phyloP scores from a whole-genome alignment of 495 filamentous ascomycete genomes.

The Choiromyces venosus region DNA sequence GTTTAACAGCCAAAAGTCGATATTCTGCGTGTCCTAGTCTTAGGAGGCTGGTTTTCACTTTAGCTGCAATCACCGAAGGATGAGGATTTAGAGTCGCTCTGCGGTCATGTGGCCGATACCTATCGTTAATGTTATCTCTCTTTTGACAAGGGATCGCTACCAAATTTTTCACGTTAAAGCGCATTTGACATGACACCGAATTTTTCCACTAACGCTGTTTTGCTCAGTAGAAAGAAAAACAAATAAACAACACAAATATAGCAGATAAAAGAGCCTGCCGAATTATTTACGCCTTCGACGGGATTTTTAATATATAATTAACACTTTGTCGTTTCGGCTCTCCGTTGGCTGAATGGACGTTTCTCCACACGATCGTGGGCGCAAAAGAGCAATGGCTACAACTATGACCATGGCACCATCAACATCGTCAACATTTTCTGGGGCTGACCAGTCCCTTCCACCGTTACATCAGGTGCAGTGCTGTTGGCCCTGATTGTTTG shows the following conservation, averaged over 20 bases:
- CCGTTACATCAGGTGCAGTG: conserved; percentile 39
- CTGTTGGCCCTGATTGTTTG: background rate
- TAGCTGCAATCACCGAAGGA: conserved; percentile 20
- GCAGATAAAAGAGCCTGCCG: conserved; percentile 27
- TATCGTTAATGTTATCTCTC: conserved; percentile 12
- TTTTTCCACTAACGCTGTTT: conserved; percentile 28
- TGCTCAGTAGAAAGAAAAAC: conserved; percentile 27
- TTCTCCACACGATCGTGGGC: conserved; percentile 32
- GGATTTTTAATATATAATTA: conserved; percentile 9
- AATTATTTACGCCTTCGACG: conserved; percentile 30
- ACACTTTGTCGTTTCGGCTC: conserved; percentile 4
- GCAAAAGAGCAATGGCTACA: conserved; percentile 35
- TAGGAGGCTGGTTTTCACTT: conserved; percentile 25
- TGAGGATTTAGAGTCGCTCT: conserved; percentile 19
- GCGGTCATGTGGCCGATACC: conserved; percentile 13
- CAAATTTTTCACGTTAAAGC: conserved; percentile 14
- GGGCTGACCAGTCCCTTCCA: conserved; percentile 36
- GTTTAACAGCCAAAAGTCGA: conserved; percentile 18
- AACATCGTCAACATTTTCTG: conserved; percentile 17
- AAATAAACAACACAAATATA: conserved; percentile 24
- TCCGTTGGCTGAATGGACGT: conserved; percentile 34
- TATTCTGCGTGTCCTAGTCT: conserved; percentile 22
- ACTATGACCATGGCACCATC: conserved; percentile 37
- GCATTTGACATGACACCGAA: conserved; percentile 17
- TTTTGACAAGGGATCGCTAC: conserved; percentile 26